These are phyloP conservation scores for Eleusine indica DNA, from an alignment of 176 grass and related monocot genomes.

Conservation along the genomic window DNA sequence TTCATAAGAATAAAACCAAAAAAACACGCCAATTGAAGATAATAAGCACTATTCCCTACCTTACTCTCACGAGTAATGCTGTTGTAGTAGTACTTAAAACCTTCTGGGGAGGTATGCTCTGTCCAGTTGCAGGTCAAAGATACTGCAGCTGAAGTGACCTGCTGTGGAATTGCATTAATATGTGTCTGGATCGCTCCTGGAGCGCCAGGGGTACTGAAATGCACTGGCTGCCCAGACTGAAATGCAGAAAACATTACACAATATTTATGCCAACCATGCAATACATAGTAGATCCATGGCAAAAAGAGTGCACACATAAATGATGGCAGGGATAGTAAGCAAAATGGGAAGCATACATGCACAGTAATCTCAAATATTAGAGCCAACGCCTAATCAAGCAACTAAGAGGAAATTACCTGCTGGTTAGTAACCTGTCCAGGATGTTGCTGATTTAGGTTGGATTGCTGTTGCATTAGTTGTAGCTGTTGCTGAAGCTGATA, in stretches of 20 bases:
- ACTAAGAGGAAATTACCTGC: slow-evolving; percentile 60
- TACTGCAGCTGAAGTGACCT: slow-evolving; percentile 63
- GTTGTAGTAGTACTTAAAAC: slow-evolving; percentile 99
- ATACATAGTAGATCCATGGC: slow-evolving; percentile 14
- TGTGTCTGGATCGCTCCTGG: slow-evolving; percentile 52
- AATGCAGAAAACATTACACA: slow-evolving; percentile 30
- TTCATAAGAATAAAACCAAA: not conserved
- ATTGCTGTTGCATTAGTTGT: slow-evolving; percentile 81
- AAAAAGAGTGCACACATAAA: not conserved
- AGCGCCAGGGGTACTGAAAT: slow-evolving; percentile 55
- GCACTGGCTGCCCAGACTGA: slow-evolving; percentile 53
- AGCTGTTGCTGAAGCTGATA: slow-evolving; percentile 94
- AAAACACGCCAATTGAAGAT: not conserved
- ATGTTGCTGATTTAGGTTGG: slow-evolving; percentile 61
- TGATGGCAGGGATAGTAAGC: slow-evolving; percentile 9
- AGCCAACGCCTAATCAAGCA: not conserved
- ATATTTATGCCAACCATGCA: slow-evolving; percentile 2
- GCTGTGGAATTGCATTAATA: slow-evolving; percentile 52
- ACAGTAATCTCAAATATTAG: slow-evolving; percentile 21
- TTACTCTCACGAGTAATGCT: slow-evolving; percentile 86
- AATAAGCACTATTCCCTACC: slow-evolving; percentile 52
- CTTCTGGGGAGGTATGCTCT: slow-evolving; percentile 92
- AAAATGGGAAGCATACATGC: slow-evolving; percentile 14
- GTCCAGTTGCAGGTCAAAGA: slow-evolving; percentile 93
- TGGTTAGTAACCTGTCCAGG: slow-evolving; percentile 58